A percentile compares a stretch with the other conserved stretches of the same genome.
These are phyloP conservation scores for Penicillium nordicum DNA, from an alignment of 2,329 filamentous ascomycete genomes.

Conservation along the genomic window DNA sequence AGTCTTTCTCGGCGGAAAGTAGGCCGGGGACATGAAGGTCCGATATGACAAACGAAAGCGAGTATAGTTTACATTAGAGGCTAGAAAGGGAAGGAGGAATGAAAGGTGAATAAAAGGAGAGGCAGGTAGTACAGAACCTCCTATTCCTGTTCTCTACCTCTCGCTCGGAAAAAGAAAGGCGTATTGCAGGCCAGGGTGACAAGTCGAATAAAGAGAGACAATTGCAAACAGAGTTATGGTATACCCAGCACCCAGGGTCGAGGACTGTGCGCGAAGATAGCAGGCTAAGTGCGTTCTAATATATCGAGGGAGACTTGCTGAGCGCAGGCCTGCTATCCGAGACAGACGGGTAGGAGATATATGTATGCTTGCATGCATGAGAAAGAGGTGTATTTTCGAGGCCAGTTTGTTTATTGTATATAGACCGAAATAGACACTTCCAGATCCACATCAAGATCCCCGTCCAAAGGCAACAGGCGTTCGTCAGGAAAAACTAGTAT, in stretches of 20 bases:
- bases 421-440: neutral
- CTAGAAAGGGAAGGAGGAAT: neutral
- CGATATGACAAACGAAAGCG: conserved; percentile 6
- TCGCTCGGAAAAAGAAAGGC: neutral
- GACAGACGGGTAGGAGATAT: conserved; percentile 18
- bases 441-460: neutral
- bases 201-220: conserved; percentile 1
- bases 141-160: neutral
- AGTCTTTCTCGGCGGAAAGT: neutral
- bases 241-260: conserved; percentile 3
- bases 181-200: neutral
- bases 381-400: conserved; percentile 1
- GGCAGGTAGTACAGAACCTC: neutral
- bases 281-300: neutral
- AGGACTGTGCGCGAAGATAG: conserved; percentile 14
- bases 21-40: neutral
- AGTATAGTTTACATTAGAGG: neutral
- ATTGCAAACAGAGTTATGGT: conserved; percentile 8
- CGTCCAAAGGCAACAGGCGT: too few relatives aligned
- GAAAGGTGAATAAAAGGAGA: neutral
- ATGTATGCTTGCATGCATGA: conserved; percentile 12
- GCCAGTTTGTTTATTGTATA: neutral
- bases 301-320: conserved; percentile 13
- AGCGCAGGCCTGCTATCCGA: conserved; percentile 22
- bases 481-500: neutral